Base-by-base conservation (phyloP, 805 yeast genomes). In the Starmera caribaea region DNA sequence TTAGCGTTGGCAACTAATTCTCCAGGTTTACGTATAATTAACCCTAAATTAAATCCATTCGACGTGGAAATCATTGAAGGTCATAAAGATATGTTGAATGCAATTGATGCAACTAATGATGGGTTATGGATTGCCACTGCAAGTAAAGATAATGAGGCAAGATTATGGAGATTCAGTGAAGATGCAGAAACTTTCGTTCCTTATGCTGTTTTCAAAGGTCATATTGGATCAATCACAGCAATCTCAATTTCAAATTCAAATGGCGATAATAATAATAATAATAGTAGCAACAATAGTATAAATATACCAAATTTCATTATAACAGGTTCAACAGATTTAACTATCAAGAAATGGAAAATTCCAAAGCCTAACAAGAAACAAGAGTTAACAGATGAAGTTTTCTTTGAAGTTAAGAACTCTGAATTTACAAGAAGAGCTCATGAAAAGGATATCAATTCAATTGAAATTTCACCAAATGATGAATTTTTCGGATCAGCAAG, bases 381-480 rank as follows among this genome's bases (percentile, higher is more conserved):
- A 51, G 45, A 38, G 30, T 38, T 38, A n/a, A 34, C 38, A 12
- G 48, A 51, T 15, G 49, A 50, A 5, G 50, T 62, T 4, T 48
- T 55, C 13, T 41, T 54, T 4, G 26, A 21, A 21, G 69, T 84
- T 7, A 76, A 71, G 49, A 65, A 69, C 2, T 83, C 96, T 3
- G 87, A 79, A 40, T 92, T 81, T 59, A 92, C 98, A 0, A 77
- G 96, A 67, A 77, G 89, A 54, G 97, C 97, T 2, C 99, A 92
- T 58, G 97, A 92, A 40, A 92, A 90, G 58, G 96, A 92, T 59
- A 92, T 92, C 44, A 94, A 92, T 53, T 74, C 90, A 3, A 64
- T 92, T 39, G 96, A 88, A 47, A 68, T 92, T 4, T 73, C 97
- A n/a, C 95, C 96, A 14, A 86, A 88, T 54, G 94, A 90, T 59